Base-by-base conservation (phyloP, 768 basidiomycete genomes). In the Phlebiopsis flavidoalba region DNA sequence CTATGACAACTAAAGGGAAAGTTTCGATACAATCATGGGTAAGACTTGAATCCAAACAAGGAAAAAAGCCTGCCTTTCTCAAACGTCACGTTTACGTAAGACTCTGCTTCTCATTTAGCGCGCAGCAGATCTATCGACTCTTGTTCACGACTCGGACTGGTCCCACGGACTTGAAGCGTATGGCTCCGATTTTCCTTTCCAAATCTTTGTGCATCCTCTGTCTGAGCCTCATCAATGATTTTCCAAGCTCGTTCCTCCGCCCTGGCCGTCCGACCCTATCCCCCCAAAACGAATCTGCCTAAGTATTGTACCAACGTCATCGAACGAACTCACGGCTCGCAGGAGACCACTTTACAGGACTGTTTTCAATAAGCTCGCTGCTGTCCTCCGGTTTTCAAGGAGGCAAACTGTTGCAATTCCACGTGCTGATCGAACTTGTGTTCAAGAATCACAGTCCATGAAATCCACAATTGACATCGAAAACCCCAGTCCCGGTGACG, bases 201-300 rank as follows among this genome's bases (percentile, higher is more conserved):
- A n/a, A n/a, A n/a, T n/a, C n/a, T n/a, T n/a, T n/a, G n/a, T n/a
- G n/a, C n/a, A n/a, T n/a, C n/a, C n/a, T n/a, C n/a, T n/a, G n/a
- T 62, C 89, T 77, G 64, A 91, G 73, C 63, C 86, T 80, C 64
- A 83, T 80, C 11, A 90, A 78, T 11, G 85, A 83, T 69, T 85
- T 88, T 46, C 89, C 89, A 35, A 91, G 81, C 70, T 91, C 87
- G 63, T 91, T 91, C n/a, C n/a, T 45, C 83, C 81, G 21, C 89
- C 89, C 66, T 77, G 74, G 26, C 79, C 74, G 69, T 91, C 85
- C 43, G 80, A 76, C 5, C 89, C 89, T 62, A 84, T 72, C n/a
- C n/a, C 89, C 89, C 88, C 89, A 91, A 72, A 89, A 89, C 45
- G 86, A 77, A 70, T 91, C 89, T 63, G 54, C 31, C 55, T 63